Conservation (phyloP, 768 basidiomycete genomes). For the Suillus hirtellus region DNA sequence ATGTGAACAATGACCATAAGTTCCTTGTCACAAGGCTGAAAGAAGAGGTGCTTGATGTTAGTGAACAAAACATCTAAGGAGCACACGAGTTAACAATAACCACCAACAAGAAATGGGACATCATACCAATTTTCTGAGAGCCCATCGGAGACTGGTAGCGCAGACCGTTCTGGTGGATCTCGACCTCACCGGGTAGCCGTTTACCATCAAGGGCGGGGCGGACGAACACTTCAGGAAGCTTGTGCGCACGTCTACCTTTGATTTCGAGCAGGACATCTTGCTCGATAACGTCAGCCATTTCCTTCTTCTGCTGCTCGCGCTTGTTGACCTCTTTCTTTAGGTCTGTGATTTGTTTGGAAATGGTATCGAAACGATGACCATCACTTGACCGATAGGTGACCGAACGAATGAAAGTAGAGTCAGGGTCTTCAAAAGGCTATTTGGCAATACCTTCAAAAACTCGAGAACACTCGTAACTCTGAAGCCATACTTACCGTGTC, state of each 20-base stretch:
- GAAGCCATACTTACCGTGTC: conserved; percentile 66
- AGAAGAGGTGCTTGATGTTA: conserved; percentile 98
- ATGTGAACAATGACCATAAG: conserved; percentile 92
- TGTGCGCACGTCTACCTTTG: conserved; percentile 83
- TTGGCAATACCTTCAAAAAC: conserved; percentile 8
- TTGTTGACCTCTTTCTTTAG: conserved; percentile 97
- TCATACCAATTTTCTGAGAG: conserved; percentile 86
- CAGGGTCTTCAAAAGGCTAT: conserved; percentile 95
- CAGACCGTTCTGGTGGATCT: conserved; percentile 97
- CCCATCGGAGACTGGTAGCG: conserved; percentile 87
- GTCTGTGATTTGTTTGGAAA: conserved; percentile 91
- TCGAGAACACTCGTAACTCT: background rate
- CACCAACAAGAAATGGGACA: background rate
- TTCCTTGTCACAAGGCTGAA: conserved; percentile 98
- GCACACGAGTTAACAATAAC: conserved; percentile 10
- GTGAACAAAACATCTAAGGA: conserved; percentile 84
- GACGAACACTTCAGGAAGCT: conserved; percentile 89
- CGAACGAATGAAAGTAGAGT: conserved; percentile 94
- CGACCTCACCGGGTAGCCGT: conserved; percentile 93
- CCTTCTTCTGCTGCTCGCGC: conserved; percentile 95
- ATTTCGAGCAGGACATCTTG: conserved; percentile 89
- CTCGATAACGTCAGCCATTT: conserved; percentile 97
- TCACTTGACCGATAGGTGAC: conserved; percentile 92
- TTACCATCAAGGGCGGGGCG: conserved; percentile 95
- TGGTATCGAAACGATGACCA: conserved; percentile 81